phyloP scores from a whole-genome alignment of 176 grass and related monocot genomes.

The Oryza coarctata region DNA sequence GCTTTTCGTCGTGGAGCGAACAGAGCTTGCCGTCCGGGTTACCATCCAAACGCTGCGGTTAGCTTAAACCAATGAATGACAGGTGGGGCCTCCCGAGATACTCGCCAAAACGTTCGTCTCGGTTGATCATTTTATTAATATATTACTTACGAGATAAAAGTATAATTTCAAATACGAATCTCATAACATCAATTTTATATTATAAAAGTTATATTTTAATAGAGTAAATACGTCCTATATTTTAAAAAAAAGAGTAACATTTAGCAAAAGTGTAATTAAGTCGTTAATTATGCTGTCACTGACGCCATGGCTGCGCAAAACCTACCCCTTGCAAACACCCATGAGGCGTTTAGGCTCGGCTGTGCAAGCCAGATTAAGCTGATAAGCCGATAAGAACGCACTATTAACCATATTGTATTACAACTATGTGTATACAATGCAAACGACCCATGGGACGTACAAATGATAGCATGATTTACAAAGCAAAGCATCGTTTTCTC shows the following conservation, averaged over 20 bases:
- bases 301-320: neutral
- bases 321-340: conserved; percentile 18
- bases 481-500: neutral
- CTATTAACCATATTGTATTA: neutral
- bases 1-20: conserved; percentile 19
- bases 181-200: no score
- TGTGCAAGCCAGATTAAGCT: neutral
- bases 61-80: neutral
- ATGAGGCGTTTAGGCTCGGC: neutral
- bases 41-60: neutral
- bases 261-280: neutral
- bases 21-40: neutral
- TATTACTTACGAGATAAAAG: no score
- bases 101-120: neutral
- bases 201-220: no score
- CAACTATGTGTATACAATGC: neutral
- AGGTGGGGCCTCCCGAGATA: neutral
- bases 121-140: no score
- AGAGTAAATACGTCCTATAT: no score
- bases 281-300: neutral
- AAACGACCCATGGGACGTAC: neutral
- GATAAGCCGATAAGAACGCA: neutral
- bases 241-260: no score
- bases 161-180: no score
- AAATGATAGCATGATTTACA: neutral